A percentile compares a stretch with the other conserved stretches of the same genome.
Conservation (phyloP, 2,329 filamentous ascomycete species). For the Fusarium sp. region DNA sequence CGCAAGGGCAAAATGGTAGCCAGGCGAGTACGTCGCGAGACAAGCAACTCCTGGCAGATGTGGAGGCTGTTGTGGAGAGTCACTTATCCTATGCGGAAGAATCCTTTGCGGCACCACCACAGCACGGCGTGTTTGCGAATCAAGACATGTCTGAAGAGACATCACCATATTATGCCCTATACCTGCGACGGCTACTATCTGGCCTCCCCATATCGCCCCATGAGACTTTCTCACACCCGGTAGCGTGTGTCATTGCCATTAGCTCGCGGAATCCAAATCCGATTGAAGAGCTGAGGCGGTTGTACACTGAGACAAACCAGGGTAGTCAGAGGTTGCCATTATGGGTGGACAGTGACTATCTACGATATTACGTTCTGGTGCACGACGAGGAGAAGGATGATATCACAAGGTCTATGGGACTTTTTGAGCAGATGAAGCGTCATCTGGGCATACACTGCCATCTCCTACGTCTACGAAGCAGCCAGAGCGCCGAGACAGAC, state of each 20-base stretch:
- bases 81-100: conserved; percentile 80
- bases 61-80: conserved; percentile 81
- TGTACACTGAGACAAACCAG: conserved; percentile 85
- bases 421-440: conserved; percentile 99
- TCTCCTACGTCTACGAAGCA: conserved; percentile 82
- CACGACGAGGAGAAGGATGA: conserved; percentile 97
- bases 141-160: conserved; percentile 59
- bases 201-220: conserved; percentile 79
- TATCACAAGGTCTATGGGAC: conserved; percentile 83
- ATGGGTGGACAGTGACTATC: conserved; percentile 90
- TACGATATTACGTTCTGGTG: conserved; percentile 94
- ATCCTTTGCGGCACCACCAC: conserved; percentile 52
- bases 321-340: conserved; percentile 76
- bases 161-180: conserved; percentile 85
- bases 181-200: conserved; percentile 82
- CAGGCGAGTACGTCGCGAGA: conserved; percentile 45
- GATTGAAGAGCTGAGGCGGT: conserved; percentile 81
- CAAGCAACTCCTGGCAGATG: conserved; percentile 61
- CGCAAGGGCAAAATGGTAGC: conserved; percentile 46
- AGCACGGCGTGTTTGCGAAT: conserved; percentile 51
- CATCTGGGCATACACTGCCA: conserved; percentile 97
- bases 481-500: conserved; percentile 85
- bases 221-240: conserved; percentile 93
- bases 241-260: conserved; percentile 92
- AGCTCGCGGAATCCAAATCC: conserved; percentile 85